Percentiles rank a stretch among this genome's conserved stretches.
Evolutionary conservation across 805 yeast species (phyloP).

Genomic region (Candida ipomoeae): DNA sequence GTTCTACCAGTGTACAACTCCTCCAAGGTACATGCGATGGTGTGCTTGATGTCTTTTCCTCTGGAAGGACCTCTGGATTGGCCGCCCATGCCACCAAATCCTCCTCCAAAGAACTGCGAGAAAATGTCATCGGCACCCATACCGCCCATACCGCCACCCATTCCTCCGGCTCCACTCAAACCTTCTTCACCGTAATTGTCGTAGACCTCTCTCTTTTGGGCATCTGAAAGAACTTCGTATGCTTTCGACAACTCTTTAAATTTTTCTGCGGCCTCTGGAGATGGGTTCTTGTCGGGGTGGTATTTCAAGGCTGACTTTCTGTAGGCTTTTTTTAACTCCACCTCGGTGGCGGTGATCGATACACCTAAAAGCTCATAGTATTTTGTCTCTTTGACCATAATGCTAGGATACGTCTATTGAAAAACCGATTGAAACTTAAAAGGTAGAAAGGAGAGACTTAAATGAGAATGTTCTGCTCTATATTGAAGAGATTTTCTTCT

Average conservation of each 20-base stretch:
- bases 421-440: background rate
- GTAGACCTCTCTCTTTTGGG: conserved; percentile 82
- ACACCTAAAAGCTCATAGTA: conserved; percentile 74
- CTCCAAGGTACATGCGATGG: conserved; percentile 80
- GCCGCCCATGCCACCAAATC: conserved; percentile 50
- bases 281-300: conserved; percentile 67
- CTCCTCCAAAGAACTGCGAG: conserved; percentile 77
- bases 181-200: conserved; percentile 95
- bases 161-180: conserved; percentile 42
- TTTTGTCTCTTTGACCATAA: conserved; percentile 78
- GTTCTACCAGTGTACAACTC: conserved; percentile 93
- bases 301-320: conserved; percentile 75
- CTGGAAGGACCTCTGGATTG: conserved; percentile 78
- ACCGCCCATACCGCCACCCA: conserved; percentile 47
- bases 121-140: conserved; percentile 70
- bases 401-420: background rate
- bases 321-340: conserved; percentile 77
- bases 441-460: background rate
- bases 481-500: conserved; percentile 16
- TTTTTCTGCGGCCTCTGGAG: conserved; percentile 89
- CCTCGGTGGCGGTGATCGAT: conserved; percentile 60
- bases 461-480: conserved; percentile 1
- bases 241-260: conserved; percentile 89
- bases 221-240: conserved; percentile 80
- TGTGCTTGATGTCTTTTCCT: conserved; percentile 89